Evolutionary conservation across 1,139 yeast genomes (phyloP).

Genomic region (Hansenula sp.): DNA sequence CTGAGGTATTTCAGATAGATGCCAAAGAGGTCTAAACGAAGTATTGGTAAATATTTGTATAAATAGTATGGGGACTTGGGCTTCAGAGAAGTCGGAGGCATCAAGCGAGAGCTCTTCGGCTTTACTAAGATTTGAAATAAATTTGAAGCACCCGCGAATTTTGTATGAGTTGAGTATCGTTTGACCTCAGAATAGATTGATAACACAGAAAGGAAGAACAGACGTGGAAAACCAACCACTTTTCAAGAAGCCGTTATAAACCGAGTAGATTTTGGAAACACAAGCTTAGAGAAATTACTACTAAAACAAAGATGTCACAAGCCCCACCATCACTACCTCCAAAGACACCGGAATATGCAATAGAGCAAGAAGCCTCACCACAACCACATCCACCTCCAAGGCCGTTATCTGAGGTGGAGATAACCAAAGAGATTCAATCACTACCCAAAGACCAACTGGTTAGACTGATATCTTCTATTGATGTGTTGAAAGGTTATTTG

Average conservation of each 20-base stretch:
- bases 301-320: neutral
- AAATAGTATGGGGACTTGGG: too few relatives aligned
- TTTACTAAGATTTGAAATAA: too few relatives aligned
- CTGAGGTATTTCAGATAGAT: neutral
- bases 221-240: too few relatives aligned
- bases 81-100: too few relatives aligned
- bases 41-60: too few relatives aligned
- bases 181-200: too few relatives aligned
- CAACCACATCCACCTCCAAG: neutral
- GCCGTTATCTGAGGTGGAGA: conserved; percentile 8
- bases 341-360: conserved; percentile 3
- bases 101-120: neutral
- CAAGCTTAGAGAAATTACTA: too few relatives aligned
- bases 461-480: conserved; percentile 21
- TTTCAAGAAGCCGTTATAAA: too few relatives aligned
- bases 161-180: too few relatives aligned
- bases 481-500: conserved; percentile 26
- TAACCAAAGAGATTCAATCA: conserved; percentile 19
- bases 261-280: too few relatives aligned
- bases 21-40: too few relatives aligned
- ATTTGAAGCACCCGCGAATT: neutral
- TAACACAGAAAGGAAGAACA: too few relatives aligned
- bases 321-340: conserved; percentile 17
- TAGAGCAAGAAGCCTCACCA: neutral
- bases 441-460: conserved; percentile 26